phyloP scores from a whole-genome alignment of 2,329 filamentous ascomycete species.

The Fusarium sp. region DNA sequence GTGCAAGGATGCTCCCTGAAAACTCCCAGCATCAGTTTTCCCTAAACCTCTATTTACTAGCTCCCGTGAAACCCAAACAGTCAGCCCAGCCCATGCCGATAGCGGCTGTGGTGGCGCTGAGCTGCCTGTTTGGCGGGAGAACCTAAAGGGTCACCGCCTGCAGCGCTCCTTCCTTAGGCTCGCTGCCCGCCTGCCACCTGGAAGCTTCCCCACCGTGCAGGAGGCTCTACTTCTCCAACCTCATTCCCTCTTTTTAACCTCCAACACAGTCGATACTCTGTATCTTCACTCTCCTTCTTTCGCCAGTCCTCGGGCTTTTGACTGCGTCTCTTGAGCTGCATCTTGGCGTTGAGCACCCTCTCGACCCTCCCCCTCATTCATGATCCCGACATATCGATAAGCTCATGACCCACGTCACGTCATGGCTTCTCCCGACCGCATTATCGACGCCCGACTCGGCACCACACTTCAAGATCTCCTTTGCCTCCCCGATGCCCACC shows the following conservation, averaged over 20 bases:
- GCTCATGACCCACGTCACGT: slow-evolving; percentile 41
- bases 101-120: slow-evolving; percentile 23
- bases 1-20: not conserved
- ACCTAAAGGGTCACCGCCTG: slow-evolving; percentile 1
- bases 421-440: slow-evolving; percentile 31
- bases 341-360: not conserved
- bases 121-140: slow-evolving; percentile 23
- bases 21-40: too few relatives aligned
- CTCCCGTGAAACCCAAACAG: not conserved
- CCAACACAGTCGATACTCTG: slow-evolving; percentile 38
- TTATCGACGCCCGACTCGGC: slow-evolving; percentile 18
- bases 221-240: slow-evolving; percentile 33
- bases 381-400: slow-evolving; percentile 38
- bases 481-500: not conserved
- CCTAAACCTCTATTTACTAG: too few relatives aligned
- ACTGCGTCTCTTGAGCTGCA: not conserved
- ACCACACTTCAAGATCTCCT: not conserved
- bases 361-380: slow-evolving; percentile 30
- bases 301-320: not conserved
- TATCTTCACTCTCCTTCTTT: slow-evolving; percentile 27
- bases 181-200: slow-evolving; percentile 5
- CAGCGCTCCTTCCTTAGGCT: slow-evolving; percentile 10
- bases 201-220: slow-evolving; percentile 23
- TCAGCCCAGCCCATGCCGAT: not conserved
- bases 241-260: slow-evolving; percentile 24